Evolutionary conservation across 192 early-diverging fungal species (phyloP).

Genomic region (Linnemannia elongata): DNA sequence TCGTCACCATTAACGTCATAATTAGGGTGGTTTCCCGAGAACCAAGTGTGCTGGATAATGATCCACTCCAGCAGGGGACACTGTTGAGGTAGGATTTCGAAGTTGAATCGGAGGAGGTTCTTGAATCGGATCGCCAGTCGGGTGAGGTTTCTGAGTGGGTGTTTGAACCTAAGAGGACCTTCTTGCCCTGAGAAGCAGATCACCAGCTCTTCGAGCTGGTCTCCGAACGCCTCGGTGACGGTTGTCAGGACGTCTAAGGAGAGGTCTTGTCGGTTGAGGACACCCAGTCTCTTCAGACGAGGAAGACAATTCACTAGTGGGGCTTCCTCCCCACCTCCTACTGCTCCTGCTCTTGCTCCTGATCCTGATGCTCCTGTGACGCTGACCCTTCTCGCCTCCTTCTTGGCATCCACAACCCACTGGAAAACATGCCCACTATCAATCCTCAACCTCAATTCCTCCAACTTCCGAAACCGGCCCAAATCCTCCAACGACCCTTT

Average conservation of each 20-base stretch:
- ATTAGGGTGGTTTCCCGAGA: background rate
- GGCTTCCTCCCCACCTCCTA: background rate
- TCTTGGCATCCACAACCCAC: slow-evolving; percentile 23
- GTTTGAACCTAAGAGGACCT: background rate
- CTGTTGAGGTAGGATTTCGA: background rate
- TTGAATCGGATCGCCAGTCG: slow-evolving; percentile 17
- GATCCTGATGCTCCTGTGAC: background rate
- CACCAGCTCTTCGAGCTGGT: slow-evolving; percentile 29
- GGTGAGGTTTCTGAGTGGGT: background rate
- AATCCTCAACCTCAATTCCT: slow-evolving; percentile 15
- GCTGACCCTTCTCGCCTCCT: background rate
- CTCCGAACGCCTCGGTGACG: slow-evolving; percentile 6
- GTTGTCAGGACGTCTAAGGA: background rate
- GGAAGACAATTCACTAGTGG: slow-evolving; percentile 12
- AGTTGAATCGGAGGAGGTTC: background rate
- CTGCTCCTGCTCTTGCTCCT: background rate
- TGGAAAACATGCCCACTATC: background rate
- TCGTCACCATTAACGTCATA: background rate
- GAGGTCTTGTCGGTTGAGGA: no score
- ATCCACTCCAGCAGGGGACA: slow-evolving; percentile 25
- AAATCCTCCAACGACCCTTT: background rate
- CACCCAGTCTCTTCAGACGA: slow-evolving; percentile 16
- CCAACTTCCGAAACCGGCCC: slow-evolving; percentile 5
- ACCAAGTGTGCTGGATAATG: background rate
- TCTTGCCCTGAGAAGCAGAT: background rate